These are phyloP conservation scores for Mycena galericulata DNA, from an alignment of 768 basidiomycete species.

Conservation along the genomic window DNA sequence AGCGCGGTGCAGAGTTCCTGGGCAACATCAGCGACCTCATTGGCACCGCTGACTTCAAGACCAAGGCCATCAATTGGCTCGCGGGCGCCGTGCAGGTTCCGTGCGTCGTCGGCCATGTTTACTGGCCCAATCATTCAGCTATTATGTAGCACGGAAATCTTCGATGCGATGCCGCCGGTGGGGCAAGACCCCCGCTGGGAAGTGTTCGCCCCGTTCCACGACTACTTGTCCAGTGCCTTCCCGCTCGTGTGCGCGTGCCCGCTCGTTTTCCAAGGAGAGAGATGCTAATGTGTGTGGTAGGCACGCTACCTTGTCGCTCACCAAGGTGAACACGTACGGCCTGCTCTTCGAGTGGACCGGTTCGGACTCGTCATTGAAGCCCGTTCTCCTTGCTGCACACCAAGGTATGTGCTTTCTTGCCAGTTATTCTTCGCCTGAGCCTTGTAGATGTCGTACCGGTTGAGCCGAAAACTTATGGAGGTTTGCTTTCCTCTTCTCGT, in stretches of 20 bases:
- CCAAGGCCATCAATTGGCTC: constrained; percentile 42
- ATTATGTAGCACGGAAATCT: constrained; percentile 60
- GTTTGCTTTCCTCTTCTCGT: constrained; percentile 27
- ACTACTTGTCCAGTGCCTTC: constrained; percentile 54
- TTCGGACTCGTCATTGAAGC: constrained; percentile 69
- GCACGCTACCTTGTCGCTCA: constrained; percentile 66
- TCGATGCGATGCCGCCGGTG: constrained; percentile 60
- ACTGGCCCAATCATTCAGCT: neutral
- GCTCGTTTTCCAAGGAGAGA: neutral
- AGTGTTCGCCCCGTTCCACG: constrained; percentile 53
- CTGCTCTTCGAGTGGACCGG: constrained; percentile 81
- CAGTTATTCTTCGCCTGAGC: neutral
- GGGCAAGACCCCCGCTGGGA: constrained; percentile 64
- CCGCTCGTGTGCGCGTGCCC: constrained; percentile 71
- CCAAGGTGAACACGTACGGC: constrained; percentile 82
- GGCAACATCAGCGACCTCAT: constrained; percentile 26
- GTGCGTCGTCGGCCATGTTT: constrained; percentile 15
- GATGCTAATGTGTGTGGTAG: constrained; percentile 46
- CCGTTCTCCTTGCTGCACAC: constrained; percentile 73
- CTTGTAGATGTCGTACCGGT: constrained; percentile 72
- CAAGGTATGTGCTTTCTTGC: constrained; percentile 56
- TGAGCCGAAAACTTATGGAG: constrained; percentile 55
- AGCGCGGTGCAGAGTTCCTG: constrained; percentile 12
- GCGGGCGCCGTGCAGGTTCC: constrained; percentile 46
- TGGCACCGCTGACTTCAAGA: constrained; percentile 38